Percentiles rank a stretch among this genome's conserved stretches.
These are phyloP conservation scores for Hypoxylon lienhwacheense DNA, from an alignment of 495 filamentous ascomycete genomes.

Conservation along the genomic window DNA sequence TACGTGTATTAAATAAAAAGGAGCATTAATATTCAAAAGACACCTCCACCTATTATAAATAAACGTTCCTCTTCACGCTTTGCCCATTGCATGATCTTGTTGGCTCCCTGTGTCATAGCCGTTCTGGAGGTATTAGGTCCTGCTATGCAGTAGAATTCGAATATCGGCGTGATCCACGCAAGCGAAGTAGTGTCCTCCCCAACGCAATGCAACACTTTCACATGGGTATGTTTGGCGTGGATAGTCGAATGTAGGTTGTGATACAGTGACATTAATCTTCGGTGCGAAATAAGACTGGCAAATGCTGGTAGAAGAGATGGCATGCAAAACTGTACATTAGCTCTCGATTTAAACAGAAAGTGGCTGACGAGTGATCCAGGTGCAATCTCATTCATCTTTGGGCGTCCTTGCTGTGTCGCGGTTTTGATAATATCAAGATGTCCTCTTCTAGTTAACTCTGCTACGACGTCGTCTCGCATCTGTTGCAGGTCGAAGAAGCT, in stretches of 20 bases:
- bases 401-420: slow-evolving; percentile 71
- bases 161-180: slow-evolving; percentile 86
- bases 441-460: slow-evolving; percentile 72
- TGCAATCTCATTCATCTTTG: slow-evolving; percentile 68
- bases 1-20: not conserved
- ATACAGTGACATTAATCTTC: slow-evolving; percentile 83
- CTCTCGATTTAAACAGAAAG: slow-evolving; percentile 90
- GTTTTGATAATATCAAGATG: slow-evolving; percentile 72
- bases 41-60: slow-evolving; percentile 93
- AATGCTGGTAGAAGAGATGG: slow-evolving; percentile 78
- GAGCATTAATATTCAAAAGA: slow-evolving; percentile 46
- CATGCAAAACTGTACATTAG: slow-evolving; percentile 95
- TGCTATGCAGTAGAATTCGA: slow-evolving; percentile 95
- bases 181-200: slow-evolving; percentile 73
- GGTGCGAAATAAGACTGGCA: slow-evolving; percentile 60
- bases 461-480: slow-evolving; percentile 81
- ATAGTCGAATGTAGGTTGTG: slow-evolving; percentile 78
- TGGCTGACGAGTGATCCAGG: slow-evolving; percentile 80
- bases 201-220: slow-evolving; percentile 82
- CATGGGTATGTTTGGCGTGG: slow-evolving; percentile 76
- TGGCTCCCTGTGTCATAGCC: slow-evolving; percentile 80
- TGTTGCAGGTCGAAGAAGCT: slow-evolving; percentile 84
- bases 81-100: slow-evolving; percentile 85
- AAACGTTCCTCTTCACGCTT: slow-evolving; percentile 86
- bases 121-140: slow-evolving; percentile 74